A percentile compares a stretch with the other conserved stretches of the same genome.
These are phyloP conservation scores for Perkinsus chesapeaki DNA, from an alignment of 169 alveolate species.

Conservation along the genomic window DNA sequence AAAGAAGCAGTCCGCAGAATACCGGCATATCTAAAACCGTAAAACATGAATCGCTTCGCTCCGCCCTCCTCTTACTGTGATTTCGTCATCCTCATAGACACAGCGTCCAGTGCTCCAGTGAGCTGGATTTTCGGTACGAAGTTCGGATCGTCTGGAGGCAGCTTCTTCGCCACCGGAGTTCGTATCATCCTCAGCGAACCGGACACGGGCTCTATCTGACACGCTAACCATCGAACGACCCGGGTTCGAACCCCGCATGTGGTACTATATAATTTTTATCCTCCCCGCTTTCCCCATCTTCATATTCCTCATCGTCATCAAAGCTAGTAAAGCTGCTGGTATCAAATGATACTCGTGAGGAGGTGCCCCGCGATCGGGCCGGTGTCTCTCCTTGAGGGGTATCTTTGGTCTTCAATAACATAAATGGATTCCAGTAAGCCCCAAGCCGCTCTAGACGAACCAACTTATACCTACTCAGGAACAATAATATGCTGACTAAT, in stretches of 20 bases:
- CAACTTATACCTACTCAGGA: background rate
- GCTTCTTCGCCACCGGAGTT: background rate
- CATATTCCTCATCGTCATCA: background rate
- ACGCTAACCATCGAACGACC: background rate
- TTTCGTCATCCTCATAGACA: background rate
- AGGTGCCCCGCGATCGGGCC: background rate
- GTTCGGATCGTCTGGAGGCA: background rate
- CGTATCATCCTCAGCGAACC: background rate
- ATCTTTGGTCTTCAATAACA: background rate
- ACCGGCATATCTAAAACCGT: background rate
- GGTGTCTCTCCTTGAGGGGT: background rate
- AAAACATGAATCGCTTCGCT: background rate
- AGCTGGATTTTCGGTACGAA: background rate
- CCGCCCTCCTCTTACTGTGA: background rate
- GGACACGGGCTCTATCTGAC: background rate
- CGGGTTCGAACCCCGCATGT: background rate
- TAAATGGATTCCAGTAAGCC: background rate
- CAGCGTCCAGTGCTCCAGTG: background rate
- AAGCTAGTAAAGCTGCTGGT: background rate
- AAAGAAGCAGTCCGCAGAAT: background rate
- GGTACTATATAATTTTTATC: background rate
- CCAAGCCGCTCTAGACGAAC: background rate
- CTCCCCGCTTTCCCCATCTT: background rate
- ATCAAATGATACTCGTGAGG: background rate
- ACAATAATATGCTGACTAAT: background rate